Evolutionary conservation across 2,329 filamentous ascomycete genomes (phyloP), one percentile per base, ranked within the genome.

Genomic region (Xylariaceae sp.): DNA sequence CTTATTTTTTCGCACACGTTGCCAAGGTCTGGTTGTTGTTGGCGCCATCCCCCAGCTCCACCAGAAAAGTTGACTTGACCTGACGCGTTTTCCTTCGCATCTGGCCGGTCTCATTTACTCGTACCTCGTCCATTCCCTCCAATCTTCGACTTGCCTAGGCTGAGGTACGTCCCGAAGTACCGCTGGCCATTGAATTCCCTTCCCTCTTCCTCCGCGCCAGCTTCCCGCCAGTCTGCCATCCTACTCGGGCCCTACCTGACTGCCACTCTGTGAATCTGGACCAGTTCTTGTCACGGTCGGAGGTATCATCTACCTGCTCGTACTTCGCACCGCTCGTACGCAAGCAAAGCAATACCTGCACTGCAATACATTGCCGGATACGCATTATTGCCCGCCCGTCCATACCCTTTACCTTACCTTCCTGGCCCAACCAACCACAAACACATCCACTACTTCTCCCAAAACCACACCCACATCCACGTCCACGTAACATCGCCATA

Each of bases 41-140:
- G 64, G 66, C 60, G 57, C 68, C 64, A 58, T 68, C 58, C 44
- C 23, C 51, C 59, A 53, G 58, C 64, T 65, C 66, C 61, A 66
- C 64, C 64, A 66, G 63, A 63, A 62, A 67, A 66, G 66, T 67
- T 60, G 60, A 64, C 59, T 55, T 56, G 51, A 60, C 61, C 61
- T 60, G 69, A 69, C 69, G 69, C 68, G 69, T 71, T 70, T 70
- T 69, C 65, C 5, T 61, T 65, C 52, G 55, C 63, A 64, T 61
- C 57, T 56, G 48, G 60, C 50, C 48, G 51, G 57, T 53, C 56
- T 56, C 34, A 35, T 44, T 18, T 52, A 30, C 17, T 18, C 17
- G 17, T 18, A 18, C 48, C 53, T 59, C 23, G 23, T 30, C 23
- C 23, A 35, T 17, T 35, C 51, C 37, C 37, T 39, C 51, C 35